phyloP scores from a whole-genome alignment of 1,139 yeast species.

The Pichia sp. region DNA sequence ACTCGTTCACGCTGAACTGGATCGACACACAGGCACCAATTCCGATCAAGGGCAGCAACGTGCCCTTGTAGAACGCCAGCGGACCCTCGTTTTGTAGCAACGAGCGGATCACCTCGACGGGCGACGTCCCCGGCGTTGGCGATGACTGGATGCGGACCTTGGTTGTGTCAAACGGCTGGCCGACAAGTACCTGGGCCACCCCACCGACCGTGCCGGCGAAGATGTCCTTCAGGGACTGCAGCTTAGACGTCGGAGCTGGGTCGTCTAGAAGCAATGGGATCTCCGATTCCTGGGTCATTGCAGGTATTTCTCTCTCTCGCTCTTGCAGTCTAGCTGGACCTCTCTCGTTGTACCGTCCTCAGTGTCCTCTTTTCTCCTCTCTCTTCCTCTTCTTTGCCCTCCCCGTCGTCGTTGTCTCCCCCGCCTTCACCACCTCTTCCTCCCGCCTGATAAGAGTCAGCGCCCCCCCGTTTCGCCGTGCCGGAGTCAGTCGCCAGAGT shows the following conservation, averaged over 20 bases:
- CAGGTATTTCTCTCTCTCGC: too few relatives aligned
- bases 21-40: slow-evolving; percentile 86
- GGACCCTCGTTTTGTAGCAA: slow-evolving; percentile 70
- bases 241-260: slow-evolving; percentile 17
- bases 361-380: background rate
- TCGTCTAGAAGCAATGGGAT: slow-evolving; percentile 35
- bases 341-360: too few relatives aligned
- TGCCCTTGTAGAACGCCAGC: slow-evolving; percentile 55
- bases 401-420: background rate
- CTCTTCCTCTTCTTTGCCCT: background rate
- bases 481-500: background rate
- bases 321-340: too few relatives aligned
- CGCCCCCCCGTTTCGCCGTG: background rate
- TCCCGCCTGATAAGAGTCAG: background rate
- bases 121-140: slow-evolving; percentile 60
- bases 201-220: slow-evolving; percentile 94
- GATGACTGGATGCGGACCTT: slow-evolving; percentile 87
- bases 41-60: slow-evolving; percentile 71
- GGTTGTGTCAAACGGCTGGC: slow-evolving; percentile 94
- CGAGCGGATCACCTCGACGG: slow-evolving; percentile 70
- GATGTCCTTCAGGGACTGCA: slow-evolving; percentile 73
- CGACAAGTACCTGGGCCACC: slow-evolving; percentile 88
- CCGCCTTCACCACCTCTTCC: background rate
- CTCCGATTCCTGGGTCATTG: slow-evolving; percentile 40
- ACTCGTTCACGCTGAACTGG: slow-evolving; percentile 86